phyloP scores from a whole-genome alignment of 352 stramenopile genomes.

The Phytophthora meadii region DNA sequence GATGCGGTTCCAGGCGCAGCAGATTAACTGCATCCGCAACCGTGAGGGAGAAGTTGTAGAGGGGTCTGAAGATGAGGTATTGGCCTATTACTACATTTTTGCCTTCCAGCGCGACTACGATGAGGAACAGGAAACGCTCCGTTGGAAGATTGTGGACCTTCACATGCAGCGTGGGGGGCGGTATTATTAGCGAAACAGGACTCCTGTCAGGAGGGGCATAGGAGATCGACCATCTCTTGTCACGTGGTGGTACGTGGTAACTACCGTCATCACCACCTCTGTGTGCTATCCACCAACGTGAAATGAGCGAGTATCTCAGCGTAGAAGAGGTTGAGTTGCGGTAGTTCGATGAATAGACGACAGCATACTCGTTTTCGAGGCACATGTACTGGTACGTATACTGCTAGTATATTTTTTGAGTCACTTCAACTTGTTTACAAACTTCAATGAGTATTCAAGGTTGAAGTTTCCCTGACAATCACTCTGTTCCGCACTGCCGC shows the following conservation, averaged over 20 bases:
- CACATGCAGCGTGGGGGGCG: slow-evolving; percentile 82
- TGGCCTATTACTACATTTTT: slow-evolving; percentile 98
- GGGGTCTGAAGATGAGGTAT: slow-evolving; percentile 96
- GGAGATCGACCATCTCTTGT: too few relatives aligned
- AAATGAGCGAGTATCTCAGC: too few relatives aligned
- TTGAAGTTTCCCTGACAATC: slow-evolving; percentile 48
- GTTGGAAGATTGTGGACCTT: slow-evolving; percentile 89
- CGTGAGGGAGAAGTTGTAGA: slow-evolving; percentile 97
- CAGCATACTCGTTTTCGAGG: slow-evolving; percentile 2
- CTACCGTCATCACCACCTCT: too few relatives aligned
- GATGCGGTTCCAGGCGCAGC: slow-evolving; percentile 97
- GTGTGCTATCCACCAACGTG: too few relatives aligned
- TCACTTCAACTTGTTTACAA: neutral
- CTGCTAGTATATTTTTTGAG: neutral
- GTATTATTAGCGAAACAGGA: slow-evolving; percentile 73
- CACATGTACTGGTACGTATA: too few relatives aligned
- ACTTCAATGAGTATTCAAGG: slow-evolving; percentile 2
- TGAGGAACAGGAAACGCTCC: slow-evolving; percentile 88
- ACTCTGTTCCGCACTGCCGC: slow-evolving; percentile 30
- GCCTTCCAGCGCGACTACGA: slow-evolving; percentile 98
- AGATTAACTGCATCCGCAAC: slow-evolving; percentile 99
- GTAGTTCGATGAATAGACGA: slow-evolving; percentile 36
- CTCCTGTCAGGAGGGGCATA: neutral
- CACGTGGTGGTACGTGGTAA: neutral
- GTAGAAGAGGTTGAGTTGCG: too few relatives aligned